phyloP scores from a whole-genome alignment of 1,139 yeast genomes.

The Ogataea hybrid region DNA sequence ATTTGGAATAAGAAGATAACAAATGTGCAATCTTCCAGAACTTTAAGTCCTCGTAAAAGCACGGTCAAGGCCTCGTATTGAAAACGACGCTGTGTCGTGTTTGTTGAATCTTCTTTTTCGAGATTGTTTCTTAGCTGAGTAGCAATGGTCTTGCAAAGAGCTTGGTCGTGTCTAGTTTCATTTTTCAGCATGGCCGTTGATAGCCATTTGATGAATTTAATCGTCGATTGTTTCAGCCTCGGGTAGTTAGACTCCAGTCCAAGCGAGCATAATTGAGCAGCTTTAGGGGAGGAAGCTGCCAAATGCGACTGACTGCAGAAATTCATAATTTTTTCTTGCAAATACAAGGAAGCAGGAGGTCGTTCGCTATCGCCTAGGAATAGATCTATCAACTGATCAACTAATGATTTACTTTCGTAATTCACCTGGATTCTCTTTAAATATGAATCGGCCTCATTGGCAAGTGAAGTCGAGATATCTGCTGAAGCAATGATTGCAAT shows the following conservation, averaged over 20 bases:
- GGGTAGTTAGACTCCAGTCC: slow-evolving; percentile 57
- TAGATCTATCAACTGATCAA: slow-evolving; percentile 43
- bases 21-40: slow-evolving; percentile 47
- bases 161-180: slow-evolving; percentile 25
- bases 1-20: slow-evolving; percentile 71
- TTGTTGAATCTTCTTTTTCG: slow-evolving; percentile 36
- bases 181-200: slow-evolving; percentile 23
- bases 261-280: slow-evolving; percentile 46
- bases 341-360: slow-evolving; percentile 51
- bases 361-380: slow-evolving; percentile 44
- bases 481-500: slow-evolving; percentile 63
- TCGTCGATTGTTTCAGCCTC: slow-evolving; percentile 48
- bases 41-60: slow-evolving; percentile 51
- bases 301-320: slow-evolving; percentile 50
- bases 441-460: slow-evolving; percentile 48
- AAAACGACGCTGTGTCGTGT: slow-evolving; percentile 49
- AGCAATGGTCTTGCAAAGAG: slow-evolving; percentile 45
- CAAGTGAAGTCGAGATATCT: slow-evolving; percentile 54
- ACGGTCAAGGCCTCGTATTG: slow-evolving; percentile 81
- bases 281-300: slow-evolving; percentile 42
- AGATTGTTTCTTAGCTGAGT: slow-evolving; percentile 50
- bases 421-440: slow-evolving; percentile 53
- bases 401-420: slow-evolving; percentile 45
- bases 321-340: slow-evolving; percentile 60
- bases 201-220: slow-evolving; percentile 50